These are phyloP conservation scores for Trichoderma pleuroti DNA, from an alignment of 2,329 filamentous ascomycete species.

Conservation along the genomic window DNA sequence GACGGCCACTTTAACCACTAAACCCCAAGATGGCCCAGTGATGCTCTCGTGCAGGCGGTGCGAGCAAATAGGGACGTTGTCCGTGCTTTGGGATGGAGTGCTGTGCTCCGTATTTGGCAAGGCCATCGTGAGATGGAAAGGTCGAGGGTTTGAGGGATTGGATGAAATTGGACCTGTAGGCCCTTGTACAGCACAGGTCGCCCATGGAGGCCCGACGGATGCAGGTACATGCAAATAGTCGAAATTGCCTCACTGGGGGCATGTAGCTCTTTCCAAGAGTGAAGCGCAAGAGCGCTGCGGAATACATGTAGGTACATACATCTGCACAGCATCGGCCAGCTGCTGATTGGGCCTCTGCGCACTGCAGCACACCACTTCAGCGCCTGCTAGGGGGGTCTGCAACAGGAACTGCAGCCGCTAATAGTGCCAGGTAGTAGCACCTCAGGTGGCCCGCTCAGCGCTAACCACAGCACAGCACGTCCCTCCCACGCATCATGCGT, in stretches of 20 bases:
- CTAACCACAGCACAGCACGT: neutral
- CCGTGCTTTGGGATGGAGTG: neutral
- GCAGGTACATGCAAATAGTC: neutral
- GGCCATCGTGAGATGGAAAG: neutral
- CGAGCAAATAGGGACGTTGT: neutral
- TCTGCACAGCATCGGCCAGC: neutral
- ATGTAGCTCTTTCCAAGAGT: neutral
- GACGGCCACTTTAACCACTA: neutral
- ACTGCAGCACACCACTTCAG: neutral
- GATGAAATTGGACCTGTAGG: neutral
- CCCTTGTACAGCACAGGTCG: neutral
- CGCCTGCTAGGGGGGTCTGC: neutral
- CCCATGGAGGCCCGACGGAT: neutral
- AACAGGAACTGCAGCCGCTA: neutral
- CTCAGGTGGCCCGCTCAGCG: neutral
- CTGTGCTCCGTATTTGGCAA: neutral
- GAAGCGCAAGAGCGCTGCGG: neutral
- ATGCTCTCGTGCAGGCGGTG: neutral
- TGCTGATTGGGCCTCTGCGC: neutral
- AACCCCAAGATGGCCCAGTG: neutral
- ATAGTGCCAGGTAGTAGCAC: neutral
- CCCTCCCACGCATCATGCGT: conserved; percentile 1
- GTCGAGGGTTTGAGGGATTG: neutral
- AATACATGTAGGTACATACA: neutral
- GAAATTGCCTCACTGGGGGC: neutral